Evolutionary conservation across 768 basidiomycete species (phyloP), one percentile per base, ranked within the genome.

Genomic region (Suillus sp.): DNA sequence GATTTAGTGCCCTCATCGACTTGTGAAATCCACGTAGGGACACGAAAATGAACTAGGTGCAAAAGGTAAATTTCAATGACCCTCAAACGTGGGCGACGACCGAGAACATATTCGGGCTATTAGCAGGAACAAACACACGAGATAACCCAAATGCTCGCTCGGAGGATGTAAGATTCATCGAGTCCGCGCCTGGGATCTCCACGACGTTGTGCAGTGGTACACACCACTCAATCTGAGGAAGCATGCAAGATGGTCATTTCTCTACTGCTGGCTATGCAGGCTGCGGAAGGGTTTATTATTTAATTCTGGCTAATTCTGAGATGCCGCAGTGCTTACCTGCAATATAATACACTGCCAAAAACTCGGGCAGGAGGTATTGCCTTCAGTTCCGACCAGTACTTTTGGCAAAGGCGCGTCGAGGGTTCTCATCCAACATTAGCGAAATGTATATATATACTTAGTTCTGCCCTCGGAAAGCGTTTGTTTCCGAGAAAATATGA

Each of bases 61-160:
- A 58, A 60, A 48, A 59, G 54, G 54, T 51, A 22, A 42, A 38
- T 32, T 30, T 6, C 51, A 32, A 53, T 53, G 51, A 32, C 51
- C 32, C 51, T 53, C 30, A 34, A 53, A 53, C 51, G 51, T 53
- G 51, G 51, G 32, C 30, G 30, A 34, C 32, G 51, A 34, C 59
- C 45, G 18, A 38, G 30, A 25, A 65, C 71, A 59, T 62, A 77
- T 73, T 65, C 71, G 66, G 53, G 75, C 72, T 40, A 27, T n/a
- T 45, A 76, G 69, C 43, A 71, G 71, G 69, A 18, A 76, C 62
- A 55, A 72, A 67, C 38, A 61, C 61, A 59, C 75, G 75, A 43
- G 72, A 76, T 61, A 76, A 77, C 50, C 81, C 83, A 69, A 81
- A 80, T 61, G 78, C 78, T 65, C 74, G 79, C 69, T 84, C 82